Conservation (phyloP, 768 basidiomycete genomes). For the Tricholoma bakamatsutake region DNA sequence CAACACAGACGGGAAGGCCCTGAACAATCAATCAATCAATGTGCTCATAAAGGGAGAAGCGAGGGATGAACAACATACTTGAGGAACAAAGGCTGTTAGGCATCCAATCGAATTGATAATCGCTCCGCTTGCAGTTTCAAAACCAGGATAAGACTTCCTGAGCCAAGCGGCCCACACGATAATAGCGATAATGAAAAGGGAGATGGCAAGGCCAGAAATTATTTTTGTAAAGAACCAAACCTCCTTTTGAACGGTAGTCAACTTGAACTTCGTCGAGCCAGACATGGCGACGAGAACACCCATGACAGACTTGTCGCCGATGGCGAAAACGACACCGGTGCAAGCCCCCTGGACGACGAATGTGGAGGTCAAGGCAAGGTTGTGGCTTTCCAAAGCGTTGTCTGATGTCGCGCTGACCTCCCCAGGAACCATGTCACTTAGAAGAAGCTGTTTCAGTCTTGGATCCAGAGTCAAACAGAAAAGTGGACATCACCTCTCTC, state of each 20-base stretch:
- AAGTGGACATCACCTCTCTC: constrained; percentile 35
- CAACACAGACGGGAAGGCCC: constrained; percentile 38
- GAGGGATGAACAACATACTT: neutral
- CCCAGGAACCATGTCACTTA: constrained; percentile 12
- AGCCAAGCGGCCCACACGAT: neutral
- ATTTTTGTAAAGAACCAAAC: constrained; percentile 45
- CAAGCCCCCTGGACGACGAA: neutral
- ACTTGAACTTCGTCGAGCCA: neutral
- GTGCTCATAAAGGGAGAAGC: too few relatives aligned
- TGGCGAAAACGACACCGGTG: neutral
- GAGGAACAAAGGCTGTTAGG: neutral
- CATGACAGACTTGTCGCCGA: neutral
- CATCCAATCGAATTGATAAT: neutral
- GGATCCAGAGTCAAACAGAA: neutral
- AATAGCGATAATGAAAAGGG: neutral
- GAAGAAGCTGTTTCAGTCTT: neutral
- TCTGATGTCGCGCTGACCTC: constrained; percentile 26
- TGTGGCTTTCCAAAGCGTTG: constrained; percentile 26
- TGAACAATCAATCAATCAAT: constrained; percentile 2
- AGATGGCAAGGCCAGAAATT: constrained; percentile 30
- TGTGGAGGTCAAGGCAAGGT: neutral
- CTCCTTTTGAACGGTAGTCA: neutral
- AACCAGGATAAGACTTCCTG: neutral
- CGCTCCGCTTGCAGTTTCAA: neutral
- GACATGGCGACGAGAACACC: neutral